A percentile compares a stretch with the other conserved stretches of the same genome.
phyloP scores from a whole-genome alignment of 768 basidiomycete genomes.

The Agaricus blazei region DNA sequence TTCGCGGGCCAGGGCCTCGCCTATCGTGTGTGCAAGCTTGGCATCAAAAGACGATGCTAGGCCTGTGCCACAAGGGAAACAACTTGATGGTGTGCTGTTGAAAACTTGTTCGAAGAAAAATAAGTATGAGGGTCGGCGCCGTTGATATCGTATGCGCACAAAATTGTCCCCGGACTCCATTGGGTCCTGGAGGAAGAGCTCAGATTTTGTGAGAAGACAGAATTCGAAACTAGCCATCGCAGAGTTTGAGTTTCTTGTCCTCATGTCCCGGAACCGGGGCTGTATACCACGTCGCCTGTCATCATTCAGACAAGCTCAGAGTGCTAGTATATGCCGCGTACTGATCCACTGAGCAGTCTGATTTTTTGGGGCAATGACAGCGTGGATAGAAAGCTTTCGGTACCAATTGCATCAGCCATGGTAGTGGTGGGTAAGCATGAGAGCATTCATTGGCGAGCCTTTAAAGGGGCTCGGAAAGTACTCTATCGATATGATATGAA shows the following conservation, averaged over 20 bases:
- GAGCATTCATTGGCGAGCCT: too few relatives aligned
- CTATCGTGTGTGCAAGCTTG: conserved; percentile 40
- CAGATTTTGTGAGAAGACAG: background rate
- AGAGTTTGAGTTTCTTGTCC: conserved; percentile 38
- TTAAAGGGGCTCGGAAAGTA: too few relatives aligned
- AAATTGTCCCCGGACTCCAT: conserved; percentile 42
- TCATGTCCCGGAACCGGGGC: conserved; percentile 33
- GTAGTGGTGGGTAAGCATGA: too few relatives aligned
- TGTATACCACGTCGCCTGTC: conserved; percentile 46
- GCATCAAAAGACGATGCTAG: conserved; percentile 53
- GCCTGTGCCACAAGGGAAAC: conserved; percentile 54
- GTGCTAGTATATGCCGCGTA: conserved; percentile 14
- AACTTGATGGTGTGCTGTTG: conserved; percentile 51
- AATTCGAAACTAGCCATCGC: conserved; percentile 29
- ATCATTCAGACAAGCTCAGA: background rate
- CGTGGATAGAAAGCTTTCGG: too few relatives aligned
- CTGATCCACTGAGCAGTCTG: conserved; percentile 38
- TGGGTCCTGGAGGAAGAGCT: conserved; percentile 30
- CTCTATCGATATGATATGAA: too few relatives aligned
- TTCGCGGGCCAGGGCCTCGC: conserved; percentile 50
- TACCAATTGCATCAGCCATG: too few relatives aligned
- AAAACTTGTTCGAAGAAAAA: conserved; percentile 30
- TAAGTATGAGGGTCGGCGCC: conserved; percentile 33
- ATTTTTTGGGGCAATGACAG: conserved; percentile 23
- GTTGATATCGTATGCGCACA: conserved; percentile 32